These are phyloP conservation scores for Incumbomyces lentus DNA, from an alignment of 2,329 filamentous ascomycete species.

Conservation along the genomic window DNA sequence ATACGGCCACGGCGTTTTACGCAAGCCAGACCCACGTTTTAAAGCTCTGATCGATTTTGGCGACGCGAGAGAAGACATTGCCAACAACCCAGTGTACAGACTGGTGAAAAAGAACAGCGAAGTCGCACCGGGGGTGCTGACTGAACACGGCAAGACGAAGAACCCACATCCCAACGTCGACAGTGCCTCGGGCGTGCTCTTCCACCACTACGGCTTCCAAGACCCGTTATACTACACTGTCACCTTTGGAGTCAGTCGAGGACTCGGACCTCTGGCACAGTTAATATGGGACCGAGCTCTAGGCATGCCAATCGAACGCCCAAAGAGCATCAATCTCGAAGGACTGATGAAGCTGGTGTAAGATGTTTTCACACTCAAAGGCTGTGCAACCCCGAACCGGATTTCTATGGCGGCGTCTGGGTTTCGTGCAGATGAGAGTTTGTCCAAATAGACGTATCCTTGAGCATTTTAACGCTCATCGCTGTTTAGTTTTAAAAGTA, in stretches of 20 bases:
- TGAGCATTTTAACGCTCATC: too few species aligned
- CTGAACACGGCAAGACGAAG: slow-evolving; percentile 95
- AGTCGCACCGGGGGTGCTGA: slow-evolving; percentile 81
- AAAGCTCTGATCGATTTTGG: slow-evolving; percentile 96
- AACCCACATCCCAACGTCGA: slow-evolving; percentile 98
- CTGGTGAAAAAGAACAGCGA: slow-evolving; percentile 88
- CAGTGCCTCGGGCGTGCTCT: slow-evolving; percentile 81
- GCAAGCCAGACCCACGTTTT: slow-evolving; percentile 94
- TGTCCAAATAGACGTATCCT: too few species aligned
- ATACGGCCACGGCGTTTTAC: slow-evolving; percentile 89
- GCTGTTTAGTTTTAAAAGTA: too few species aligned
- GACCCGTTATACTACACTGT: slow-evolving; percentile 90
- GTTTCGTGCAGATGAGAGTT: too few species aligned
- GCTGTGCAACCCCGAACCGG: too few species aligned
- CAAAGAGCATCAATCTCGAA: slow-evolving; percentile 92
- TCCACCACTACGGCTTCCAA: slow-evolving; percentile 96
- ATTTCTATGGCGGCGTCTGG: too few species aligned
- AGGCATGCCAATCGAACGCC: slow-evolving; percentile 89
- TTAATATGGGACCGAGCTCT: slow-evolving; percentile 92
- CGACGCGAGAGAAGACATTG: slow-evolving; percentile 70
- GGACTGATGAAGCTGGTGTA: slow-evolving; percentile 59
- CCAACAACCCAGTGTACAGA: slow-evolving; percentile 79
- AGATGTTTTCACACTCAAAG: too few species aligned
- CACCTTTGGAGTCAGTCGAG: slow-evolving; percentile 56
- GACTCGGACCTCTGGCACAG: slow-evolving; percentile 80